Base-by-base conservation (phyloP, 1,284 basidiomycete species). In the Anthracocystis panici-leucophaei region DNA sequence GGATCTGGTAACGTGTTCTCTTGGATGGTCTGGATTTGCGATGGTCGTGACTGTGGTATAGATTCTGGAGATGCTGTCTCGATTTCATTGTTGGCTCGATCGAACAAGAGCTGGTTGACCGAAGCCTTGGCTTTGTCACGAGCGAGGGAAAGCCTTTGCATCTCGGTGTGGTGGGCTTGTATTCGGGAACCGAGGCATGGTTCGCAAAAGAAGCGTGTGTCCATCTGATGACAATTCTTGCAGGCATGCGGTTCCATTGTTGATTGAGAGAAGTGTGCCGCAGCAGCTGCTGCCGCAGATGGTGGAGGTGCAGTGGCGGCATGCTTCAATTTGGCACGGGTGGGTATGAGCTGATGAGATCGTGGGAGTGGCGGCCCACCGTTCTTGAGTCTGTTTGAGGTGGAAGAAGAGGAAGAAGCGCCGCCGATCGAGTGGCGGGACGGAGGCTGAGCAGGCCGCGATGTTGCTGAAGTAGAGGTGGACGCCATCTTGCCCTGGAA, bases 171-270 rank as follows among this genome's bases (percentile, higher is more conserved):
- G 38, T 79, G 75, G 1, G 65, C 71, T 23, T 62, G 44, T 42
- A 77, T 52, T 29, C 71, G 35, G 1, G 68, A 66, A 40, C 58
- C 40, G 49, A 78, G 56, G 33, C 78, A 79, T 10, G 59, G 57
- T 11, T 65, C 62, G 57, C 78, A 79, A 35, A 61, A 79, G 63
- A 79, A 79, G 33, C 61, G 61, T 4, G 66, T 61, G 20, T 78
- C 64, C 38, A 60, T 51, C 35, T 61, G 67, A 38, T 62, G 67
- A 25, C 78, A 79, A 27, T 79, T 61, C 1, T 60, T 45, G 38
- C 77, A 79, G 20, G 52, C 29, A 20, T 66, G 56, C 5, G 69
- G 35, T 5, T 40, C 23, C 18, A 14, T 42, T 3, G 46, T 38
- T 12, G 48, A 29, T 10, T 21, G 4, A 10, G 50, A 23, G n/a